These are phyloP conservation scores for Pyrrhoderma lamaoense DNA, from an alignment of 1,284 basidiomycete genomes.

Conservation along the genomic window DNA sequence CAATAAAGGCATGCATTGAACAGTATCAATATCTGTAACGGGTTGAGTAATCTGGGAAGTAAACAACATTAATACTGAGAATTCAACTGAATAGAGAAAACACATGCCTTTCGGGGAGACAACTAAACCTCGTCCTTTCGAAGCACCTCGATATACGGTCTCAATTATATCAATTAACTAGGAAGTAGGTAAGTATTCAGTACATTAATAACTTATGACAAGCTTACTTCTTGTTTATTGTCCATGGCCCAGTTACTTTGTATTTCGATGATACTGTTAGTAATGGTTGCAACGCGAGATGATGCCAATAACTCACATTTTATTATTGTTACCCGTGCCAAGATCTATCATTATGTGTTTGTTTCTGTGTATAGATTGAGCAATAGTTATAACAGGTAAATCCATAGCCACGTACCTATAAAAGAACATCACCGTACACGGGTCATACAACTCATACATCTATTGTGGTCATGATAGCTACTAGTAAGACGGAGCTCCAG, in stretches of 20 bases:
- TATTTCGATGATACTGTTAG: slow-evolving; percentile 11
- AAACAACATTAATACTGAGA: not conserved
- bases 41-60: slow-evolving; percentile 69
- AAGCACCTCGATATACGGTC: slow-evolving; percentile 96
- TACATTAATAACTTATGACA: not conserved
- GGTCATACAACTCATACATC: slow-evolving; percentile 95
- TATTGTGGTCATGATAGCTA: slow-evolving; percentile 26
- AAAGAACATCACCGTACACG: slow-evolving; percentile 97
- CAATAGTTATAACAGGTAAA: not conserved
- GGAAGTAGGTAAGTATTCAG: slow-evolving; percentile 6
- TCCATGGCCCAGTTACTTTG: slow-evolving; percentile 93
- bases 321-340: slow-evolving; percentile 99
- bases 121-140: slow-evolving; percentile 96
- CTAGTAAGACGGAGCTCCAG: slow-evolving; percentile 15
- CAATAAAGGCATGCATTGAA: too few species aligned
- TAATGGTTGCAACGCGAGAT: not conserved
- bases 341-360: slow-evolving; percentile 99
- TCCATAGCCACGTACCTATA: slow-evolving; percentile 59
- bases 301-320: slow-evolving; percentile 62
- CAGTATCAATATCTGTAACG: slow-evolving; percentile 64
- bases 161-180: slow-evolving; percentile 97
- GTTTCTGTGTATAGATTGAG: slow-evolving; percentile 49
- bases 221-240: slow-evolving; percentile 86
- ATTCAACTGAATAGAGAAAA: too few species aligned
- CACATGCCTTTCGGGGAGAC: slow-evolving; percentile 88